These are phyloP conservation scores for Curvularia spicifera DNA, from an alignment of 2,329 filamentous ascomycete species.

Conservation along the genomic window DNA sequence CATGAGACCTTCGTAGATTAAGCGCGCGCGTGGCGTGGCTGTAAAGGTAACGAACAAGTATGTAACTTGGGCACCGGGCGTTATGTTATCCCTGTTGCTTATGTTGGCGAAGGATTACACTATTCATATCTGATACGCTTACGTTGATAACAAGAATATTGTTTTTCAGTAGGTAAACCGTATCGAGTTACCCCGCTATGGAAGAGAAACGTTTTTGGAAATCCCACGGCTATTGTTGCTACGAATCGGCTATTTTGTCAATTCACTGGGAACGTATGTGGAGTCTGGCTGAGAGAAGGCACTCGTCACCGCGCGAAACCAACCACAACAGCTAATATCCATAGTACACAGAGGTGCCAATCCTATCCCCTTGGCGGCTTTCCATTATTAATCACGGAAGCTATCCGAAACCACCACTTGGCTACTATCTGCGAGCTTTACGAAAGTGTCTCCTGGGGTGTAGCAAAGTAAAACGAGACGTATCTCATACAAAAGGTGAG, in stretches of 20 bases:
- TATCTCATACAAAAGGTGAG: background rate
- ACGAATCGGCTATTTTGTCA: slow-evolving; percentile 1
- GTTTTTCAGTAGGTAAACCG: background rate
- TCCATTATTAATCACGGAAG: background rate
- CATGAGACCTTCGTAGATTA: too few relatives aligned
- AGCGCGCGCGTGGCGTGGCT: too few relatives aligned
- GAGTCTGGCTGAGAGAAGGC: background rate
- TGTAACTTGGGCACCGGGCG: too few relatives aligned
- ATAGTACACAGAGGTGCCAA: slow-evolving; percentile 1
- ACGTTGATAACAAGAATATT: background rate
- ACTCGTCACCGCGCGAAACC: slow-evolving; percentile 1
- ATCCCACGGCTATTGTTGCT: slow-evolving; percentile 1
- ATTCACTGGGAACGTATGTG: slow-evolving; percentile 1
- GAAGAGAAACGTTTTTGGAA: background rate
- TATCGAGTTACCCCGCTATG: background rate
- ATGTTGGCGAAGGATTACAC: background rate
- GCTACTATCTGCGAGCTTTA: slow-evolving; percentile 2
- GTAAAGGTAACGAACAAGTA: too few relatives aligned
- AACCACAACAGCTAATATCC: background rate
- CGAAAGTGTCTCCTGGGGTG: background rate
- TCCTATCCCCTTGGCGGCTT: background rate
- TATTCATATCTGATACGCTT: background rate
- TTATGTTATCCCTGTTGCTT: background rate
- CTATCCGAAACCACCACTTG: background rate
- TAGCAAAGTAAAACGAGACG: background rate